Base-by-base conservation (phyloP, 2,329 filamentous ascomycete genomes). In the Phoma herbarum region DNA sequence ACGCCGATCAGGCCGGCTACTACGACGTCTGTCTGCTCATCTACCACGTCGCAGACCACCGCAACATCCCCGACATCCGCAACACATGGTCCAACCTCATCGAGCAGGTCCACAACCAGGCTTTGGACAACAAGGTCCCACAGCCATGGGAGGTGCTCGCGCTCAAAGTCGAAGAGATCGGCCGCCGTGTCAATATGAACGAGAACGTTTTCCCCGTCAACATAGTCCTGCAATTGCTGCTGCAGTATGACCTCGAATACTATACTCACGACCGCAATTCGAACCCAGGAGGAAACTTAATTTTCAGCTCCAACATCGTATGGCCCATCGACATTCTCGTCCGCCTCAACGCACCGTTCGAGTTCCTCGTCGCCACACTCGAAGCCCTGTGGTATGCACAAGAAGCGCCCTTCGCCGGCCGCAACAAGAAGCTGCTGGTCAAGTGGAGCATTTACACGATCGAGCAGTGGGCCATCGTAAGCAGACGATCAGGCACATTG, bases 11-110 rank as follows among this genome's bases (percentile, higher is more conserved):
- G 71, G 95, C 92, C 2, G 90, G 88, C 48, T 99, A 99, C 82
- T 94, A 93, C 79, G 95, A 98, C 74, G 86, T 99, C 49, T 97
- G 92, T 74, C 86, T 99, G 9, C 84, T 94, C 59, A 97, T 99
- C 71, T 98, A 93, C 81, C 90, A 96, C 76, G 87, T 90, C 1
- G 94, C 94, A 44, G 93, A 98, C 77, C 92, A 96, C 81, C 90
- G 94, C 68, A 96, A 94, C 70, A 84, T 92, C 1, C 88, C 91
- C 41, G 91, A 95, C 62, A 95, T 99, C 69, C 85, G 86, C 53
- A 84, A 88, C 39, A 96, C 92, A 3, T 99, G 95, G 95, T 84
- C 88, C 71, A 89, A 89, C 67, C 83, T 97, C 20, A 87, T 99
- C 61, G 85, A 91, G 58, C 85, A 88, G 63, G 87, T 88, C 6